A percentile compares a stretch with the other conserved stretches of the same genome.
phyloP scores from a whole-genome alignment of 2,329 filamentous ascomycete genomes.

The Microcyclospora tardicrescens region DNA sequence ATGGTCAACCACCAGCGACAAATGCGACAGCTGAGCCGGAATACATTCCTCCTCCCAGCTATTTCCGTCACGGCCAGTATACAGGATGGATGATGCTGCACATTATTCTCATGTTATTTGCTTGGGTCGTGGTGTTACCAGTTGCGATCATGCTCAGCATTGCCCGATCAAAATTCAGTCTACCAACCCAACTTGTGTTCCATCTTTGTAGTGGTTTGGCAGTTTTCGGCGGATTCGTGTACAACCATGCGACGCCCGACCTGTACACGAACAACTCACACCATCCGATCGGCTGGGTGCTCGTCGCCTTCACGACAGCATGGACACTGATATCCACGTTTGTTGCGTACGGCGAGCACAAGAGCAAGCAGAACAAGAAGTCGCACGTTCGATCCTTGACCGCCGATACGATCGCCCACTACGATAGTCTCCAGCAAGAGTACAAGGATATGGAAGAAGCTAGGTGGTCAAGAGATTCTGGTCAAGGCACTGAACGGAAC shows the following conservation, averaged over 20 bases:
- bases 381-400: slow-evolving; percentile 3
- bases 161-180: slow-evolving; percentile 59
- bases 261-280: slow-evolving; percentile 82
- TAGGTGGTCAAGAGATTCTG: slow-evolving; percentile 31
- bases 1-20: background rate
- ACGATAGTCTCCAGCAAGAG: slow-evolving; percentile 5
- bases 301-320: slow-evolving; percentile 56
- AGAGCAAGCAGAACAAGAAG: slow-evolving; percentile 4
- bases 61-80: slow-evolving; percentile 46
- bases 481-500: slow-evolving; percentile 16
- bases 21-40: slow-evolving; percentile 1
- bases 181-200: slow-evolving; percentile 51
- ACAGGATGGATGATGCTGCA: slow-evolving; percentile 51
- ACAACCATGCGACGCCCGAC: slow-evolving; percentile 71
- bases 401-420: slow-evolving; percentile 19
- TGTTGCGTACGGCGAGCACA: slow-evolving; percentile 36
- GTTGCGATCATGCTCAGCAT: slow-evolving; percentile 77
- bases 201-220: slow-evolving; percentile 39
- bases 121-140: slow-evolving; percentile 62
- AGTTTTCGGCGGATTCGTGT: slow-evolving; percentile 52
- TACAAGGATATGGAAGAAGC: slow-evolving; percentile 12
- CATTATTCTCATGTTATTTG: slow-evolving; percentile 54
- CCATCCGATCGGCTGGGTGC: slow-evolving; percentile 74
- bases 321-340: slow-evolving; percentile 59
- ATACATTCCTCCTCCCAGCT: slow-evolving; percentile 32